phyloP scores from a whole-genome alignment of 2,329 filamentous ascomycete species.

The Bimuria novae-zelandiae region DNA sequence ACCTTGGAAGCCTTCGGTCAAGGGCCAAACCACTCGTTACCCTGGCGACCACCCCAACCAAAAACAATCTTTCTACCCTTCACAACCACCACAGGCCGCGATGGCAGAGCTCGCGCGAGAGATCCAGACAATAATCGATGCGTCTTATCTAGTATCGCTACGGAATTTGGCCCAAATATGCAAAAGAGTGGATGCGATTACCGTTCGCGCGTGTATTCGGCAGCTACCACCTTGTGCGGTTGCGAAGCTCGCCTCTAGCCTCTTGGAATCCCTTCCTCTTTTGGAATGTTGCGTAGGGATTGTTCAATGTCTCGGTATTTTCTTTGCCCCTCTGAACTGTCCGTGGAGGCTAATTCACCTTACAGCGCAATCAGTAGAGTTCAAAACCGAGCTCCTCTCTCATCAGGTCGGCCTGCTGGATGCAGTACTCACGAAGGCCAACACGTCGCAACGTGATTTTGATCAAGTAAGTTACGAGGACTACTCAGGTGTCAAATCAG shows the following conservation, averaged over 20 bases:
- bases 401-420: conserved; percentile 39
- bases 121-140: conserved; percentile 53
- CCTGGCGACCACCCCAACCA: neutral
- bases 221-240: conserved; percentile 56
- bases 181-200: conserved; percentile 33
- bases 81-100: conserved; percentile 14
- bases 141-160: conserved; percentile 56
- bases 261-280: conserved; percentile 56
- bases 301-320: conserved; percentile 54
- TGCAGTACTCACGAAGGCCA: conserved; percentile 39
- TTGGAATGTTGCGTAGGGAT: conserved; percentile 58
- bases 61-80: neutral
- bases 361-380: conserved; percentile 37
- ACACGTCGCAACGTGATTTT: conserved; percentile 32
- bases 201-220: conserved; percentile 52
- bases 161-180: too few species aligned
- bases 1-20: too few species aligned
- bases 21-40: too few species aligned
- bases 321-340: conserved; percentile 2
- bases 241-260: conserved; percentile 44
- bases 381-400: conserved; percentile 35
- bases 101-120: conserved; percentile 44
- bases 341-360: conserved; percentile 21
- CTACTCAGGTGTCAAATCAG: neutral
- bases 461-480: conserved; percentile 30